A percentile compares a stretch with the other conserved stretches of the same genome.
phyloP scores from a whole-genome alignment of 352 stramenopile genomes.

The Phytopythium kandeliae region DNA sequence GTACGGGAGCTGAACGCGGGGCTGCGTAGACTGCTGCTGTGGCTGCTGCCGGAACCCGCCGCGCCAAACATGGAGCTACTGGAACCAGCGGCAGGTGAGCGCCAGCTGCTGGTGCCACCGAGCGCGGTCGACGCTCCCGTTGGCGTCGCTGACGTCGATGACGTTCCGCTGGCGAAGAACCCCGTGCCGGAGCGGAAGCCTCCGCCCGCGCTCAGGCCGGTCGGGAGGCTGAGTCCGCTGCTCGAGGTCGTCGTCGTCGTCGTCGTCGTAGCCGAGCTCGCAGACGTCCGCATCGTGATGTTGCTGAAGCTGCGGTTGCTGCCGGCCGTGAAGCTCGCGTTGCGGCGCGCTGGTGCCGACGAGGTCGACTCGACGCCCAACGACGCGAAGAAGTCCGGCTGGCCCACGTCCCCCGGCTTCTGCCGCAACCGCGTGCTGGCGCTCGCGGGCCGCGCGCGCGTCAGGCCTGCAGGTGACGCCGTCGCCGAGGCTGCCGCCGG shows the following conservation, averaged over 20 bases:
- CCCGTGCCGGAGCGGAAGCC: slow-evolving; percentile 8
- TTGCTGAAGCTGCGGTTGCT: slow-evolving; percentile 32
- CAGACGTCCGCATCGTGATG: slow-evolving; percentile 12
- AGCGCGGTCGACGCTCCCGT: slow-evolving; percentile 10
- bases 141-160: slow-evolving; percentile 9
- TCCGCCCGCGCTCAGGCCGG: neutral
- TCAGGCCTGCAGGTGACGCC: slow-evolving; percentile 5
- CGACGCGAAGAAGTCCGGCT: slow-evolving; percentile 51
- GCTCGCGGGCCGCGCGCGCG: slow-evolving; percentile 35
- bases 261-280: neutral
- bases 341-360: slow-evolving; percentile 11
- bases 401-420: slow-evolving; percentile 31
- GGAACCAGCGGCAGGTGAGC: slow-evolving; percentile 1
- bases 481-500: neutral
- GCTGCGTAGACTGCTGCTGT: slow-evolving; percentile 4
- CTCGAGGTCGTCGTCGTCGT: neutral
- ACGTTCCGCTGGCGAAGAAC: slow-evolving; percentile 17
- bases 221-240: neutral
- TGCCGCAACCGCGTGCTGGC: slow-evolving; percentile 55
- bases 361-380: slow-evolving; percentile 33
- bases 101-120: slow-evolving; percentile 3
- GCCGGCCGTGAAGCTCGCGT: slow-evolving; percentile 15
- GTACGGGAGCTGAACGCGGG: neutral
- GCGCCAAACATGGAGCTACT: slow-evolving; percentile 6
- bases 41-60: neutral